A percentile compares a stretch with the other conserved stretches of the same genome.
phyloP scores from a whole-genome alignment of 352 stramenopile species.

The Globisporangium camurandrum region DNA sequence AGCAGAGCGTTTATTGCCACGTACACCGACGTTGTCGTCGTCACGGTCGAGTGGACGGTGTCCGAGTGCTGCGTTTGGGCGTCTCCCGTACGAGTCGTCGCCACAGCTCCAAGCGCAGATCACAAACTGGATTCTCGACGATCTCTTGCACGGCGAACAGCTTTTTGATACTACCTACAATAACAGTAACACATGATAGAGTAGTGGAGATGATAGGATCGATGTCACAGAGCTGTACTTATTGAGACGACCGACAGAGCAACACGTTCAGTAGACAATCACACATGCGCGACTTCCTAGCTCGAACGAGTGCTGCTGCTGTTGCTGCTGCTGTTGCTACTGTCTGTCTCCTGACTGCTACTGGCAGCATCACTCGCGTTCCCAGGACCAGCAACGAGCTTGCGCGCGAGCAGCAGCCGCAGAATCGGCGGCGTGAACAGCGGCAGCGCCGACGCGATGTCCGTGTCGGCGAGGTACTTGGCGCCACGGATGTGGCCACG shows the following conservation, averaged over 20 bases:
- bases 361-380: background rate
- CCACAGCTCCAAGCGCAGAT: constrained; percentile 29
- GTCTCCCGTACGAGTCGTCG: constrained; percentile 19
- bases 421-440: constrained; percentile 73
- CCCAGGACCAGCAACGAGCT: constrained; percentile 11
- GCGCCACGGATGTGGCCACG: constrained; percentile 67
- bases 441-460: constrained; percentile 41
- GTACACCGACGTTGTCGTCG: constrained; percentile 18
- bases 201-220: background rate
- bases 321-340: background rate
- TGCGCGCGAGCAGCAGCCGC: constrained; percentile 50
- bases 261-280: too few relatives aligned
- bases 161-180: too few relatives aligned
- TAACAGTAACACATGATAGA: background rate
- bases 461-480: constrained; percentile 63
- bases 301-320: too few relatives aligned
- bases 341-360: background rate
- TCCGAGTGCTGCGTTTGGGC: background rate
- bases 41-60: constrained; percentile 1
- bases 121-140: constrained; percentile 23
- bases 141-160: constrained; percentile 16
- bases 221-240: too few relatives aligned
- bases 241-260: too few relatives aligned
- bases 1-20: constrained; percentile 7
- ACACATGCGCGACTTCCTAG: too few relatives aligned